These are phyloP conservation scores for Nicotiana noctiflora DNA, from an alignment of 257 asterid species.

Conservation along the genomic window DNA sequence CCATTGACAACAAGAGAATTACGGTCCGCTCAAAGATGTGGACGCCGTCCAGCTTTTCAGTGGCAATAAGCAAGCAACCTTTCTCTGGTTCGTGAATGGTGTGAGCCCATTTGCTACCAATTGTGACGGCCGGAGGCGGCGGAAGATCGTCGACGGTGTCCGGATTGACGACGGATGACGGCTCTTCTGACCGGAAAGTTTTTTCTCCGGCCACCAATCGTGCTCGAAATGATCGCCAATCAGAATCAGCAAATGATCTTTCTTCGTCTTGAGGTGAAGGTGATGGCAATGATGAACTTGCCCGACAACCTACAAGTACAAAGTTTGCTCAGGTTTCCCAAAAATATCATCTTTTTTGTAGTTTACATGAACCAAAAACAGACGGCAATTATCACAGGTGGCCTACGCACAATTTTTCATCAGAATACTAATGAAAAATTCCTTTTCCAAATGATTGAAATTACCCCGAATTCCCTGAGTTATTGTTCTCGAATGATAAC, in stretches of 20 bases:
- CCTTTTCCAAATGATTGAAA: too few species aligned
- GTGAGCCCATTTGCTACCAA: slow-evolving; percentile 79
- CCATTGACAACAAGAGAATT: slow-evolving; percentile 53
- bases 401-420: too few species aligned
- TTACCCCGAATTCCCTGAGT: too few species aligned
- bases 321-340: neutral
- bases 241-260: slow-evolving; percentile 28
- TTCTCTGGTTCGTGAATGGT: slow-evolving; percentile 72
- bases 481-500: too few species aligned
- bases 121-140: slow-evolving; percentile 20
- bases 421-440: too few species aligned
- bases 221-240: slow-evolving; percentile 86
- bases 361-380: neutral
- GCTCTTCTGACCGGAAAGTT: slow-evolving; percentile 11
- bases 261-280: slow-evolving; percentile 53
- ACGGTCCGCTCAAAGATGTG: slow-evolving; percentile 82
- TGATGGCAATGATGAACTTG: slow-evolving; percentile 24
- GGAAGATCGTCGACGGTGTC: slow-evolving; percentile 12
- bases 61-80: slow-evolving; percentile 68
- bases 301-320: slow-evolving; percentile 37
- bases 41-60: slow-evolving; percentile 80
- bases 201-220: slow-evolving; percentile 51
- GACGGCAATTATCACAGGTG: too few species aligned
- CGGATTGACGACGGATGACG: slow-evolving; percentile 24
- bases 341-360: neutral